Evolutionary conservation across 371 early-diverging fungal species (phyloP).

Genomic region (Mortierella sp.): DNA sequence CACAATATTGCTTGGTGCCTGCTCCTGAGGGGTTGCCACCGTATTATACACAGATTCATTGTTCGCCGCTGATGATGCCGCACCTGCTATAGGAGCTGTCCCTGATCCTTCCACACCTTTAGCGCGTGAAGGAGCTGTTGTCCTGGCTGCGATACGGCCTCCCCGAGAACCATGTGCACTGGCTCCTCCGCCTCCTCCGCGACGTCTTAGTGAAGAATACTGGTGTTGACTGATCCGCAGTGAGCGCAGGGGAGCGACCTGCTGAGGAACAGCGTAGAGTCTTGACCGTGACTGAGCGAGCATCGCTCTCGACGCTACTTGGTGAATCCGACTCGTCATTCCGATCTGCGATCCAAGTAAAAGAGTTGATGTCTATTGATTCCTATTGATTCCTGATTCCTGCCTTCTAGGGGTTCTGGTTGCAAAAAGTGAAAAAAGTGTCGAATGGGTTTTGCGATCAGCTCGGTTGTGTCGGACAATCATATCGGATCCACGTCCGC

Average conservation of each 20-base stretch:
- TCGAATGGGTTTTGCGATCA: too few species aligned
- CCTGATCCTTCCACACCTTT: not conserved
- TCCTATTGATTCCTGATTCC: too few species aligned
- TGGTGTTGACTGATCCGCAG: not conserved
- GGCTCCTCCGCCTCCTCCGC: not conserved
- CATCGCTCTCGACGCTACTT: not conserved
- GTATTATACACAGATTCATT: not conserved
- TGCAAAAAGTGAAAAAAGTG: too few species aligned
- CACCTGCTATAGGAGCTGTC: conserved; percentile 3
- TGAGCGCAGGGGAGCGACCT: conserved; percentile 2
- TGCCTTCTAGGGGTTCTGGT: too few species aligned
- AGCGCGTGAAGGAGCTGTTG: conserved; percentile 27
- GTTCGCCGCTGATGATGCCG: conserved; percentile 10
- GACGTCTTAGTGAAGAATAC: conserved; percentile 18
- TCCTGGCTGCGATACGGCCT: conserved; percentile 32
- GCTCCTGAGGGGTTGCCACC: conserved; percentile 7
- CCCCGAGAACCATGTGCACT: conserved; percentile 14
- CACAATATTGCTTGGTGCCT: conserved; percentile 11
- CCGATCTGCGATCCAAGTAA: not conserved
- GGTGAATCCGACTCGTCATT: conserved; percentile 3
- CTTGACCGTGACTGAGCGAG: conserved; percentile 10
- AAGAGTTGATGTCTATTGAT: too few species aligned
- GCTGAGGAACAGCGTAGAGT: conserved; percentile 2
- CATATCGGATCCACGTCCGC: too few species aligned
- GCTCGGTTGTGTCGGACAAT: too few species aligned